phyloP scores from a whole-genome alignment of 768 basidiomycete species.

The Gymnopilus junonius region DNA sequence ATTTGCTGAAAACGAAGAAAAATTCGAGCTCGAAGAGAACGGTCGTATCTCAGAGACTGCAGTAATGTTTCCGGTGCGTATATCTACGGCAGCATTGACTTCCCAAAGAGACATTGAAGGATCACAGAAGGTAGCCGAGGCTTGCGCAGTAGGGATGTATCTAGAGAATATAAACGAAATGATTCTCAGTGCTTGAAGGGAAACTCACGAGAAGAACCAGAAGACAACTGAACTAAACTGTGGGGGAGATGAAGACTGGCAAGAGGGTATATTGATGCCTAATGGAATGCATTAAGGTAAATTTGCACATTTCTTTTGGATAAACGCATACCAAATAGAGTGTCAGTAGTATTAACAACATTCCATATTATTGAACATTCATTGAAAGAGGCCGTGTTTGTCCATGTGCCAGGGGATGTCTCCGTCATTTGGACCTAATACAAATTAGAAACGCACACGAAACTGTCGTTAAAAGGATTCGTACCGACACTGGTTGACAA shows the following conservation, averaged over 20 bases:
- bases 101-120: slow-evolving; percentile 50
- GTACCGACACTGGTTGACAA: slow-evolving; percentile 44
- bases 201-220: slow-evolving; percentile 56
- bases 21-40: slow-evolving; percentile 41
- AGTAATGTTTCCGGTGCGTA: slow-evolving; percentile 47
- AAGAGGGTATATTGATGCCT: slow-evolving; percentile 37
- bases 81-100: slow-evolving; percentile 47
- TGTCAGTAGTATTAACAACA: slow-evolving; percentile 42
- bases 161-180: slow-evolving; percentile 14
- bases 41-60: slow-evolving; percentile 44
- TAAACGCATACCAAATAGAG: slow-evolving; percentile 44
- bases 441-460: not conserved
- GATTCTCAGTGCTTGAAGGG: not conserved
- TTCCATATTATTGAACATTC: slow-evolving; percentile 45
- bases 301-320: no score
- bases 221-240: slow-evolving; percentile 55
- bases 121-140: slow-evolving; percentile 52
- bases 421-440: slow-evolving; percentile 42
- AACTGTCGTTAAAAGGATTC: not conserved
- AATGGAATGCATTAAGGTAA: not conserved
- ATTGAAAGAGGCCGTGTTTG: slow-evolving; percentile 42
- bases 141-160: slow-evolving; percentile 38
- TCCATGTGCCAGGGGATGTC: slow-evolving; percentile 40
- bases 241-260: slow-evolving; percentile 27
- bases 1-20: slow-evolving; percentile 45